Conservation (phyloP, 176 grass and related monocot genomes). For the Lolium multiflorum region DNA sequence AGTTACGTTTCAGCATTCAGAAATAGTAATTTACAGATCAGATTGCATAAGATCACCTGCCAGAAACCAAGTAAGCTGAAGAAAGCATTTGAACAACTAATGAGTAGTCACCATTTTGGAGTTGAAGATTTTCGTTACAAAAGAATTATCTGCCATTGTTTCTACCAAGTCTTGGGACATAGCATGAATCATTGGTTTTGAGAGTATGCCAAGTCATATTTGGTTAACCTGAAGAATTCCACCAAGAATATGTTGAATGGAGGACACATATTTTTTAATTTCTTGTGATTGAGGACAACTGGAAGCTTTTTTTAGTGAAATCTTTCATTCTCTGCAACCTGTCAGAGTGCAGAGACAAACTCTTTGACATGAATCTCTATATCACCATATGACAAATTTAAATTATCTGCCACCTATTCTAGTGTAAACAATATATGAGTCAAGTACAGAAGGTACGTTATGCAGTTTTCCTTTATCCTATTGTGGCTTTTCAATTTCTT, state of each 20-base stretch:
- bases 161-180: conserved; percentile 11
- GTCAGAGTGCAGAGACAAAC: not conserved
- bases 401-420: conserved; percentile 16
- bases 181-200: conserved; percentile 16
- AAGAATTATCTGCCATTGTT: conserved; percentile 4
- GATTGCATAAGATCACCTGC: conserved; percentile 9
- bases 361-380: conserved; percentile 15
- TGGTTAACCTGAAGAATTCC: conserved; percentile 10
- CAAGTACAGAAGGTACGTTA: conserved; percentile 28
- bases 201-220: conserved; percentile 38
- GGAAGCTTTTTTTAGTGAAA: not conserved
- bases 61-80: conserved; percentile 3
- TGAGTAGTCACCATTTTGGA: not conserved
- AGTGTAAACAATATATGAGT: conserved; percentile 36
- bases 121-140: not conserved
- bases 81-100: not conserved
- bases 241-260: conserved; percentile 10
- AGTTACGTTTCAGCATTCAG: conserved; percentile 48
- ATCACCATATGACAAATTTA: conserved; percentile 32
- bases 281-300: conserved; percentile 4
- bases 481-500: not conserved
- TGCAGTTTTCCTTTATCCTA: conserved; percentile 6
- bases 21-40: not conserved
- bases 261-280: not conserved
- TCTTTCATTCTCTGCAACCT: conserved; percentile 35